Evolutionary conservation across 225 moss, liverwort and hornwort species (phyloP).

Genomic region (Polytrichum commune): DNA sequence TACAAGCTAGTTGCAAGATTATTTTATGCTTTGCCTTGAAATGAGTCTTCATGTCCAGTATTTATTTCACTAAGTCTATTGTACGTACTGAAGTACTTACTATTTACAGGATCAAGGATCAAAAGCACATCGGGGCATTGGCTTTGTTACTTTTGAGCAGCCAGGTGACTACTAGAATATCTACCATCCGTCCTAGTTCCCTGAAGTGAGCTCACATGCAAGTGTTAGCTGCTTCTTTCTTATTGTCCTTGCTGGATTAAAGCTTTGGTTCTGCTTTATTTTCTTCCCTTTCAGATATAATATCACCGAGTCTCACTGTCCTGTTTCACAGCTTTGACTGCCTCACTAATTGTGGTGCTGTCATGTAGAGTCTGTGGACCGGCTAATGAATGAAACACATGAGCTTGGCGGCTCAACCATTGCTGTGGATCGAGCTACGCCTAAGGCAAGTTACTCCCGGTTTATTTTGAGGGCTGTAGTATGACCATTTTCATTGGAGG

Average conservation of each 20-base stretch:
- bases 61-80: neutral
- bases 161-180: conserved; percentile 42
- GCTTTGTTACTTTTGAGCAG: conserved; percentile 97
- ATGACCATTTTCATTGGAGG: no score
- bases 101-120: conserved; percentile 80
- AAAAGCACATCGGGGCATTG: conserved; percentile 92
- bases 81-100: conserved; percentile 15
- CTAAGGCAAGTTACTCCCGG: conserved; percentile 46
- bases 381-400: conserved; percentile 93
- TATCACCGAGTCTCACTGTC: no score
- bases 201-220: no score
- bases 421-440: conserved; percentile 93
- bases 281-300: no score
- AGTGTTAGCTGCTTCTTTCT: no score
- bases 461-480: no score
- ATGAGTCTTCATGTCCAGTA: neutral
- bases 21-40: neutral
- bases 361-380: conserved; percentile 80
- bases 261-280: no score
- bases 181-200: no score
- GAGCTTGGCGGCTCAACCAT: conserved; percentile 96
- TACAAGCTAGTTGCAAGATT: conserved; percentile 7
- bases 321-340: no score
- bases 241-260: no score
- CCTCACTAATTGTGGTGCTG: neutral